These are phyloP conservation scores for Filosporella fistucella DNA, from an alignment of 495 filamentous ascomycete species.

Conservation along the genomic window DNA sequence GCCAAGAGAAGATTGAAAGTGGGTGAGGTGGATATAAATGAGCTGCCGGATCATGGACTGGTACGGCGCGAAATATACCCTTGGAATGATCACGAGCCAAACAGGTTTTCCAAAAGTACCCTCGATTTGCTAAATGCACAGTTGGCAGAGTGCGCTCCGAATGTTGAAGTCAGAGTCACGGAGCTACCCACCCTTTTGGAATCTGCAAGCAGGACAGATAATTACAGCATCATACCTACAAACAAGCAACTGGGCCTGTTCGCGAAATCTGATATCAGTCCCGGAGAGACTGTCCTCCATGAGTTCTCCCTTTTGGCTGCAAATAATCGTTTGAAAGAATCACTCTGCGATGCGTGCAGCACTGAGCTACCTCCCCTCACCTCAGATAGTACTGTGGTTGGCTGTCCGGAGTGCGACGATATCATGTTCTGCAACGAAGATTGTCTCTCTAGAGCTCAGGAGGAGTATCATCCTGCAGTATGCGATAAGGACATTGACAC, in stretches of 20 bases:
- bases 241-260: conserved; percentile 83
- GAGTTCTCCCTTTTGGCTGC: conserved; percentile 81
- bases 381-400: conserved; percentile 38
- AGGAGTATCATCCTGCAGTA: conserved; percentile 76
- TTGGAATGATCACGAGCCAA: conserved; percentile 87
- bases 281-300: conserved; percentile 70
- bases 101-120: conserved; percentile 68
- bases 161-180: conserved; percentile 66
- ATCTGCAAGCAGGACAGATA: conserved; percentile 35
- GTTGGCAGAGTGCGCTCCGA: conserved; percentile 61
- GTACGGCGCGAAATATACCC: conserved; percentile 88
- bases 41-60: conserved; percentile 65
- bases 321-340: conserved; percentile 74
- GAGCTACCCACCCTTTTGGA: conserved; percentile 64
- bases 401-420: conserved; percentile 73
- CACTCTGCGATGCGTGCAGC: conserved; percentile 81
- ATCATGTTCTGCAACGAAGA: conserved; percentile 78
- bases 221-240: conserved; percentile 40
- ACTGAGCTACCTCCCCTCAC: conserved; percentile 62
- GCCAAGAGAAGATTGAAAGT: conserved; percentile 39
- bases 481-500: conserved; percentile 81
- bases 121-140: conserved; percentile 62
- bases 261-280: conserved; percentile 72
- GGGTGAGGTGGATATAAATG: conserved; percentile 34
- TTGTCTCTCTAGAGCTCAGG: conserved; percentile 68